Base-by-base conservation (phyloP, 1,139 yeast genomes). In the Kodamaea suecica region DNA sequence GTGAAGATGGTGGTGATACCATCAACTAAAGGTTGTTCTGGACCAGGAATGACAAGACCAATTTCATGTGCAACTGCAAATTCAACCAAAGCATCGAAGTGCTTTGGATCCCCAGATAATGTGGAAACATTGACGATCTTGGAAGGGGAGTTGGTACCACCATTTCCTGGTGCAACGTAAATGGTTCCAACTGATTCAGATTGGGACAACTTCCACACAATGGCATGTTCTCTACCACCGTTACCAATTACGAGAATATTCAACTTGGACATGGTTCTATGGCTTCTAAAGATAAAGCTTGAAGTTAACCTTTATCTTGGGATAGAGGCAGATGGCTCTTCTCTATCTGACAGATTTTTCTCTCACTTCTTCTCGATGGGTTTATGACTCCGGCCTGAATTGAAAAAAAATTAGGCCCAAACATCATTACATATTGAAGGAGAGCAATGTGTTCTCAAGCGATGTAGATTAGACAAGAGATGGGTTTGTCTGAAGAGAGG, bases 151-250 rank as follows among this genome's bases (percentile, higher is more conserved):
- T 6, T n/a, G 21, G 96, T 88, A 35, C 97, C 98, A 37, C 97
- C 98, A 56, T 92, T 94, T 42, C 98, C 98, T 46, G 97, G 97
- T 19, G 97, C 96, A 36, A 92, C 96, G 52, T 59, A 94, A 49
- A 94, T 82, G 44, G 76, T 74, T 43, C 67, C 65, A 29, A 88
- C 95, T 27, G 76, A 61, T 26, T 78, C 64, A 21, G 96, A 86
- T 61, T 87, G 94, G 28, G 84, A 69, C 48, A 94, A 75, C 56
- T 84, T 85, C 97, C 97, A 90, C 13, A 87, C 84, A 46, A 94
- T 74, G 37, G 98, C 97, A 61, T 92, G 97, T 64, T 94, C 99
- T 71, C 99, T 88, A 50, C 98, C 99, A 55, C 99, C 99, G 66
- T 85, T 88, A 53, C 99, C 99, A 50, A 94, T 75, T 45, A 94